Conservation (phyloP, 2,329 filamentous ascomycete genomes). For the Corniculantispora saksenae region DNA sequence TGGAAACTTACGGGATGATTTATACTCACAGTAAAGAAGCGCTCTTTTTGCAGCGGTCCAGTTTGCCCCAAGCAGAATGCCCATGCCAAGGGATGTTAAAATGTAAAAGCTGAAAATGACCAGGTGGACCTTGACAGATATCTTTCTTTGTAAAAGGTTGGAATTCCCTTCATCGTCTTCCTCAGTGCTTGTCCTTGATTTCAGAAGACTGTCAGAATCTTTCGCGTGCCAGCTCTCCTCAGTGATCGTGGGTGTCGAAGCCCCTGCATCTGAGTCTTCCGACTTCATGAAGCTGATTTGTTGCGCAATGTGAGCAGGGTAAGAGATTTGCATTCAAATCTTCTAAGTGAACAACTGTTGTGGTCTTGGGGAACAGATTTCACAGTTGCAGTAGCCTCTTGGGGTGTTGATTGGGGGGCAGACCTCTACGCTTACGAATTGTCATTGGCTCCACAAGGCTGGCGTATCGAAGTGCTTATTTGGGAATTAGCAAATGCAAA, state of each 20-base stretch:
- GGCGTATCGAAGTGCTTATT: too few species aligned
- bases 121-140: not conserved
- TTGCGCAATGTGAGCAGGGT: not conserved
- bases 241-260: constrained; percentile 6
- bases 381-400: too few species aligned
- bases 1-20: not conserved
- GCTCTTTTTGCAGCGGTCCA: not conserved
- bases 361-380: not conserved
- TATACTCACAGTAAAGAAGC: constrained; percentile 9
- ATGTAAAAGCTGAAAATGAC: constrained; percentile 14
- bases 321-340: not conserved
- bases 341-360: not conserved
- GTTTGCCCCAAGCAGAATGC: not conserved
- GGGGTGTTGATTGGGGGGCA: too few species aligned
- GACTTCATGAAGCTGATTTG: constrained; percentile 1
- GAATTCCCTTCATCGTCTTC: not conserved
- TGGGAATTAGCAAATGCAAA: too few species aligned
- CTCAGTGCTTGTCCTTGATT: not conserved
- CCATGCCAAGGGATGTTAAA: constrained; percentile 3
- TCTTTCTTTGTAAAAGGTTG: not conserved
- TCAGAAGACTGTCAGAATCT: constrained; percentile 8
- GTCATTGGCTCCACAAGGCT: too few species aligned
- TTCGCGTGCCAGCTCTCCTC: constrained; percentile 10
- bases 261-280: constrained; percentile 6
- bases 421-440: too few species aligned